Percentiles rank a stretch among this genome's conserved stretches.
These are phyloP conservation scores for Aureobasidium uvarum DNA, from an alignment of 2,329 filamentous ascomycete species.

Conservation along the genomic window DNA sequence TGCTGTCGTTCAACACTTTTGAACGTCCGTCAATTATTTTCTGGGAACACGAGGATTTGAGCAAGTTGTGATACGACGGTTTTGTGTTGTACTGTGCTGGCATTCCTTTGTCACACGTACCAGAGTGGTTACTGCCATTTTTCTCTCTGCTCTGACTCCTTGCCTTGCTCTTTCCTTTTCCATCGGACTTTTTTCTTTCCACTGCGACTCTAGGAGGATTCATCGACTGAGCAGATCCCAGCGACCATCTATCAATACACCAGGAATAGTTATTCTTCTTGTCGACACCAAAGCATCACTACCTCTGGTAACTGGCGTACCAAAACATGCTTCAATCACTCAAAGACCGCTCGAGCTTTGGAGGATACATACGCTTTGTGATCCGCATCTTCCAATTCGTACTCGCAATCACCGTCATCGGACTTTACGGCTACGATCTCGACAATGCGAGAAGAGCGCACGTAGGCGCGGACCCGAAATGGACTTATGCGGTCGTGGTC, in stretches of 20 bases:
- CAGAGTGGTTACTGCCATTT: neutral
- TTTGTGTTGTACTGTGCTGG: neutral
- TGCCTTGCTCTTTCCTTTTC: conserved; percentile 1
- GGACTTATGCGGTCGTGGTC: conserved; percentile 75
- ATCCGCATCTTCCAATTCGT: conserved; percentile 76
- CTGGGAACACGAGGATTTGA: neutral
- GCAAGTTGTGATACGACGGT: neutral
- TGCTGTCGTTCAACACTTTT: neutral
- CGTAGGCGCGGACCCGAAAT: conserved; percentile 62
- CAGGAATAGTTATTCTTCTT: neutral
- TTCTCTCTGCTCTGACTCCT: neutral
- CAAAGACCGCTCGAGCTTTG: conserved; percentile 14
- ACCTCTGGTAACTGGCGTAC: neutral
- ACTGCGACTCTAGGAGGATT: neutral
- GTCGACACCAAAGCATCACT: neutral
- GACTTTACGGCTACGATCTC: conserved; percentile 72
- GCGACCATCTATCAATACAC: neutral
- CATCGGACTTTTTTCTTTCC: neutral
- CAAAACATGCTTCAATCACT: conserved; percentile 4
- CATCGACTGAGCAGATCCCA: neutral
- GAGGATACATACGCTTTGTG: conserved; percentile 49
- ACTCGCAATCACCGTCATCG: conserved; percentile 72
- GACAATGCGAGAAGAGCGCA: conserved; percentile 52
- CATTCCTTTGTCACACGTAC: conserved; percentile 11
- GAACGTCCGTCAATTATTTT: neutral